Evolutionary conservation across 176 grass and related monocot species (phyloP).

Genomic region (Phoenix roebelenii): DNA sequence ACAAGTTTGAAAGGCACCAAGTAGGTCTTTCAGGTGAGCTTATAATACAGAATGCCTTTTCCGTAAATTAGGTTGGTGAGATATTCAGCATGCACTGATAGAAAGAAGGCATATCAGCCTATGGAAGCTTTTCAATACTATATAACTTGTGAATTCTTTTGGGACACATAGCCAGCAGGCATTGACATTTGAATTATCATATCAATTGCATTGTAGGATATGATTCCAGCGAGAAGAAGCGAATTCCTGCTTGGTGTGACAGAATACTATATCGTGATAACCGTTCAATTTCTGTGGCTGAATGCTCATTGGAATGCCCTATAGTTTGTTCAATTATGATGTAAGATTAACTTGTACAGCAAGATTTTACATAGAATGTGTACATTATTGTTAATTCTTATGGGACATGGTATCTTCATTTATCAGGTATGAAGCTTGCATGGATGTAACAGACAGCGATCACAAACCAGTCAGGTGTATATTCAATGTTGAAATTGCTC

Average conservation of each 20-base stretch:
- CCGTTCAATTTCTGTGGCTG: slow-evolving; percentile 67
- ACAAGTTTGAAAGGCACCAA: slow-evolving; percentile 83
- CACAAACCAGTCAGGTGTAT: slow-evolving; percentile 97
- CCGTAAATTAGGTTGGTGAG: neutral
- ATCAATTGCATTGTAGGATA: slow-evolving; percentile 57
- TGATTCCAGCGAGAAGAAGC: slow-evolving; percentile 94
- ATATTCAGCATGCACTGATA: no score
- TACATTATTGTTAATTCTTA: neutral
- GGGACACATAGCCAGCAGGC: no score
- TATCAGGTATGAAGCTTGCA: slow-evolving; percentile 83
- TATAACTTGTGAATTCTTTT: no score
- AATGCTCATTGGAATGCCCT: slow-evolving; percentile 87
- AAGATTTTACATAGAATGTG: neutral
- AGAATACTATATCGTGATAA: slow-evolving; percentile 89
- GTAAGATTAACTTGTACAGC: slow-evolving; percentile 31
- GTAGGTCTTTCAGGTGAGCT: slow-evolving; percentile 74
- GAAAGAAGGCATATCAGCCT: no score
- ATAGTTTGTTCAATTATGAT: slow-evolving; percentile 77
- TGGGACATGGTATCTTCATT: slow-evolving; percentile 1
- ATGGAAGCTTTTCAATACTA: no score
- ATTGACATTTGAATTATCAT: slow-evolving; percentile 10
- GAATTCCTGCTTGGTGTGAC: slow-evolving; percentile 97
- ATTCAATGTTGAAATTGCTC: slow-evolving; percentile 85
- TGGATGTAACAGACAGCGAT: slow-evolving; percentile 89
- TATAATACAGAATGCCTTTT: slow-evolving; percentile 13